Evolutionary conservation across 106 monocot species (phyloP).

Genomic region (Allium fistulosum): DNA sequence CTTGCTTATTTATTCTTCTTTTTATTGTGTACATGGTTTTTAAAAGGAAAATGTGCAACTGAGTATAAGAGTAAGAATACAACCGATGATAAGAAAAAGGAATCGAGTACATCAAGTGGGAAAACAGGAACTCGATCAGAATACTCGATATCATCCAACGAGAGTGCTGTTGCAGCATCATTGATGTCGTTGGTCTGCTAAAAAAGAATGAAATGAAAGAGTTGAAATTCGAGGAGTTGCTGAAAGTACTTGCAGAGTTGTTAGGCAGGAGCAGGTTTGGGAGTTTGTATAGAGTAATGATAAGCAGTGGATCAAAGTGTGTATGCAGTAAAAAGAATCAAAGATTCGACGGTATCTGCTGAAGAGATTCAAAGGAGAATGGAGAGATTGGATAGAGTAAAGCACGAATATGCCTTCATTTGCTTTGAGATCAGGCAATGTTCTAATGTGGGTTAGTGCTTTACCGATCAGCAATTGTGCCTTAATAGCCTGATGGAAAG

Average conservation of each 20-base stretch:
- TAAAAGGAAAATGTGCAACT: constrained; percentile 8
- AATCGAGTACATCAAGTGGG: neutral
- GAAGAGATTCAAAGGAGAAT: constrained; percentile 35
- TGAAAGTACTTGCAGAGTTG: constrained; percentile 45
- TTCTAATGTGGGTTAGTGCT: neutral
- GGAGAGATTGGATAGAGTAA: constrained; percentile 17
- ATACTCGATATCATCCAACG: constrained; percentile 13
- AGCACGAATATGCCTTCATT: constrained; percentile 13
- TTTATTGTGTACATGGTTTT: constrained; percentile 13
- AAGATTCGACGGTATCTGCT: constrained; percentile 10
- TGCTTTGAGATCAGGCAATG: neutral
- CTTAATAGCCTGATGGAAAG: too few relatives aligned
- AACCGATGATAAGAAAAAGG: neutral
- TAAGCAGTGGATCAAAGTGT: constrained; percentile 11
- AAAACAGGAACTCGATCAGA: constrained; percentile 6
- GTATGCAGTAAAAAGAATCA: constrained; percentile 45
- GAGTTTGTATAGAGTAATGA: constrained; percentile 38
- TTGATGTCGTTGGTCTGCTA: constrained; percentile 21
- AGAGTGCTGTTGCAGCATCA: neutral
- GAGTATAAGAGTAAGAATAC: neutral
- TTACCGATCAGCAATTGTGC: too few relatives aligned
- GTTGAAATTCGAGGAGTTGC: constrained; percentile 35
- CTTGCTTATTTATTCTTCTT: constrained; percentile 9
- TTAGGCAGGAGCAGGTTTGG: constrained; percentile 39
- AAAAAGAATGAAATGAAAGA: constrained; percentile 1